These are phyloP conservation scores for Paraconiothyrium brasiliense DNA, from an alignment of 2,329 filamentous ascomycete species.

Conservation along the genomic window DNA sequence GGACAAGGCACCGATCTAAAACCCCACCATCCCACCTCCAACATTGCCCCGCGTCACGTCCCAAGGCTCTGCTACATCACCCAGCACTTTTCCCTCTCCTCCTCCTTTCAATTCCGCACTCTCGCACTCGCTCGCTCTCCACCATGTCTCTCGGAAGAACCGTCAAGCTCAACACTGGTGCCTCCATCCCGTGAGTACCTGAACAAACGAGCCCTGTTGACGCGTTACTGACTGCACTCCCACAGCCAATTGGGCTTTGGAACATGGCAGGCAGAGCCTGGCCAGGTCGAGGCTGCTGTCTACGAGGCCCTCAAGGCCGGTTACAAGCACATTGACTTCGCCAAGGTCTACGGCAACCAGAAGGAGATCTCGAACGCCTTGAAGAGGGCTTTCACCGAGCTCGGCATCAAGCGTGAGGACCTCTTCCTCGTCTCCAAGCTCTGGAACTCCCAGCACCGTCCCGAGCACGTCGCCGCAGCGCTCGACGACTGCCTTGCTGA, in stretches of 20 bases:
- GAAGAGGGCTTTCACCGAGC: conserved; percentile 50
- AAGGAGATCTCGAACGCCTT: conserved; percentile 39
- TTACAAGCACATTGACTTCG: conserved; percentile 43
- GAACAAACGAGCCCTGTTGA: conserved; percentile 66
- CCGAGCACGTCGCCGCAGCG: conserved; percentile 69
- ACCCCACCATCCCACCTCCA: conserved; percentile 9
- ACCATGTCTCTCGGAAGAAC: conserved; percentile 46
- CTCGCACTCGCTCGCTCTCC: not conserved
- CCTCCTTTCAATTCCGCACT: not conserved
- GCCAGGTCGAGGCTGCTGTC: conserved; percentile 53
- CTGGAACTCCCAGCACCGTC: conserved; percentile 88
- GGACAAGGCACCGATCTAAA: conserved; percentile 6
- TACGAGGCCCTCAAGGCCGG: conserved; percentile 44
- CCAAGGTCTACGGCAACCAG: conserved; percentile 45
- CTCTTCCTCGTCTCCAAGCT: conserved; percentile 74
- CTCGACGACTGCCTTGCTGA: conserved; percentile 77
- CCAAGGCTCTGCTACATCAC: not conserved
- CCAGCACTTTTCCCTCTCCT: not conserved
- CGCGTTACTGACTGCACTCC: conserved; percentile 68
- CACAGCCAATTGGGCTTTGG: conserved; percentile 63
- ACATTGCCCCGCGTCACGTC: not conserved
- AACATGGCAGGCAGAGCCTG: conserved; percentile 44
- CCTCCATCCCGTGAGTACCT: conserved; percentile 76
- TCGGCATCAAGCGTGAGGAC: conserved; percentile 55
- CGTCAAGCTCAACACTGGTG: conserved; percentile 70